Evolutionary conservation across 2,329 filamentous ascomycete species (phyloP).

Genomic region (Microdochium trichocladiopsis): DNA sequence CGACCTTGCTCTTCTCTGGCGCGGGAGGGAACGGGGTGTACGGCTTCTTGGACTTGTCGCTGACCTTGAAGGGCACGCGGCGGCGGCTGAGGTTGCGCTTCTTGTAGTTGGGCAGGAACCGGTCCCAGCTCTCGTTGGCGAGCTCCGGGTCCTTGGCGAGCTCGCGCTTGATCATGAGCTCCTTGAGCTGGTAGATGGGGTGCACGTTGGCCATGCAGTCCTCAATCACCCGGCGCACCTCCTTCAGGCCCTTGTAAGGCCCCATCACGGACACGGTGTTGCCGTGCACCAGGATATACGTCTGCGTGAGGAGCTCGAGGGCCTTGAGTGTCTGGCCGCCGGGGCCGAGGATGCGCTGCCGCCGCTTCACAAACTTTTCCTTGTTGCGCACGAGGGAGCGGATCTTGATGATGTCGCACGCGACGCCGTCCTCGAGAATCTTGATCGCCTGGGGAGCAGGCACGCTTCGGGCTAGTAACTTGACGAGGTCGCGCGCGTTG

Average conservation of each 20-base stretch:
- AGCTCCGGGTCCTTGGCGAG: conserved; percentile 83
- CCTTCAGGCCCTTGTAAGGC: conserved; percentile 86
- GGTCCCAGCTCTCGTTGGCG: conserved; percentile 85
- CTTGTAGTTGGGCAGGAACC: conserved; percentile 96
- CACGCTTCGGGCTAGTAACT: conserved; percentile 83
- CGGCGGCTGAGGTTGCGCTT: conserved; percentile 83
- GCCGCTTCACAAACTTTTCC: conserved; percentile 89
- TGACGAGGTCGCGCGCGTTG: conserved; percentile 90
- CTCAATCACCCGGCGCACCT: conserved; percentile 80
- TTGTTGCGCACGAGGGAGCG: conserved; percentile 85
- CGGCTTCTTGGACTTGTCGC: conserved; percentile 85
- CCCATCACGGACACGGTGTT: conserved; percentile 94
- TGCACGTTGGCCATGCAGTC: conserved; percentile 98
- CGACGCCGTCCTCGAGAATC: conserved; percentile 86
- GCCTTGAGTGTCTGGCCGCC: conserved; percentile 91
- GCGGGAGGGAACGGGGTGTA: conserved; percentile 97
- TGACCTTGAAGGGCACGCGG: conserved; percentile 74
- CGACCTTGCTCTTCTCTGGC: conserved; percentile 98
- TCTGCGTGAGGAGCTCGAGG: conserved; percentile 82
- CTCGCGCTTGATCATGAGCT: conserved; percentile 87
- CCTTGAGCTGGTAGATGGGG: conserved; percentile 74
- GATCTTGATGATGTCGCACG: conserved; percentile 95
- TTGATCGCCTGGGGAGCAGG: conserved; percentile 90
- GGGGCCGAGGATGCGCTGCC: conserved; percentile 87
- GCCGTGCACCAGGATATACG: conserved; percentile 92